Conservation (phyloP, 345 rosid species). For the Eucalyptus erythrocorys region DNA sequence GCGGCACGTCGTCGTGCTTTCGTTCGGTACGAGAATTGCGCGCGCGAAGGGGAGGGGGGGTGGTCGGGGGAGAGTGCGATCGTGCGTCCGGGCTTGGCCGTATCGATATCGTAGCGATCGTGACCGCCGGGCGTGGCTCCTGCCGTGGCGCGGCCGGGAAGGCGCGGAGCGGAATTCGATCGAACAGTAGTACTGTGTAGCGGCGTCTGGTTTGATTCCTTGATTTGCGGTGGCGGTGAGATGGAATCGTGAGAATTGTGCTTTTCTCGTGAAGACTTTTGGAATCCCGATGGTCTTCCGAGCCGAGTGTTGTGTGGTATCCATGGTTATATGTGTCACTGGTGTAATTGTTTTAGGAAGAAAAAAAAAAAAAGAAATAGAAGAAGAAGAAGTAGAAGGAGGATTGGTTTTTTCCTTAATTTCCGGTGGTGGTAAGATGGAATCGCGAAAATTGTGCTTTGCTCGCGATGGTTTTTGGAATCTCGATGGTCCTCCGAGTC, state of each 20-base stretch:
- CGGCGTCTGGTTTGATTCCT: not conserved
- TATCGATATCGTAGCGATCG: not conserved
- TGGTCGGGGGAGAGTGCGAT: not conserved
- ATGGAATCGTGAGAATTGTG: not conserved
- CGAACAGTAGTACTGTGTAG: not conserved
- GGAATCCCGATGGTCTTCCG: not conserved
- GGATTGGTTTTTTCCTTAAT: not conserved
- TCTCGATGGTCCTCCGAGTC: not conserved
- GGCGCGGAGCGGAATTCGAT: not conserved
- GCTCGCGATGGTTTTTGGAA: not conserved
- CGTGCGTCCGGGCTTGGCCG: not conserved
- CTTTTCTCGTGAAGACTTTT: not conserved
- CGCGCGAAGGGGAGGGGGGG: not conserved
- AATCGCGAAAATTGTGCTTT: not conserved
- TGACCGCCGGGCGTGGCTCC: not conserved
- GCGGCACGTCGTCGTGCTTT: not conserved
- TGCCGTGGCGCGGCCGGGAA: not conserved
- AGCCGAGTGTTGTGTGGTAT: not conserved
- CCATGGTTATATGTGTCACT: not conserved
- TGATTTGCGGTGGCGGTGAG: not conserved
- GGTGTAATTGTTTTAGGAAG: not conserved
- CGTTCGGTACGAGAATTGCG: not conserved
- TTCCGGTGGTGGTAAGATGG: not conserved
- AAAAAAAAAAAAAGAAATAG: not conserved
- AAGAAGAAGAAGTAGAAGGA: accelerated